Base-by-base conservation (phyloP, 2,329 filamentous ascomycete genomes). In the Colletotrichum scovillei region DNA sequence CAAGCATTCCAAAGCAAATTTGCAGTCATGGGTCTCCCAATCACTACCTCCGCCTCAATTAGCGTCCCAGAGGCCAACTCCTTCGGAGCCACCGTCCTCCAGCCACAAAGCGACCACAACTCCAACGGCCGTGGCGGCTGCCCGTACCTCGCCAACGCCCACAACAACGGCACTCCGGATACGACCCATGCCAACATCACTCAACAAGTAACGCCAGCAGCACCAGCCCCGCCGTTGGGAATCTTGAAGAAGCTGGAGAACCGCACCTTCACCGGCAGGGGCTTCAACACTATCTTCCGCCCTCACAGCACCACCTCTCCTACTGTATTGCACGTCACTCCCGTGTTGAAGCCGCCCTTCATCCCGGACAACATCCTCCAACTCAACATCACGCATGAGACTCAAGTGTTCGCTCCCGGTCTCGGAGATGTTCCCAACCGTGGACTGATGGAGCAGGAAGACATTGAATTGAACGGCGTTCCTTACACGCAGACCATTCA, bases 241-340 rank as follows among this genome's bases (percentile, higher is more conserved):
- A 76, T 79, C 4, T 67, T 82, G 0, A 22, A 57, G 22, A 59
- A 77, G 16, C 81, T 82, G 66, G 80, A 42, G 72, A 75, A 0
- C 46, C 60, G 32, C 60, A 24, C 46, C 6, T 84, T 79, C 55
- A 72, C 69, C 12, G 83, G 83, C 1, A 78, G 74, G 1, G 83
- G 83, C 4, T 81, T 84, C 75, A 84, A 84, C 70, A 78, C 78
- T 1, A 83, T 84, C 58, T 85, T 83, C 66, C 81, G 82, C 1
- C 83, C 83, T 0, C 78, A 79, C 46, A 79, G 75, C 28, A 76
- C 67, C 2, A 76, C 62, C 3, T 77, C 74, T 1, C 77, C 75
- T 3, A 80, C 78, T 19, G 58, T 58, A 2, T 62, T 76, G 3
- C 57, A 72, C 5, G 53, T 70, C 28, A 67, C 77, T 5, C 67